Percentiles rank a stretch among this genome's conserved stretches.
These are phyloP conservation scores for Actinomortierella wolfii DNA, from an alignment of 371 early-diverging fungal species.

Conservation along the genomic window DNA sequence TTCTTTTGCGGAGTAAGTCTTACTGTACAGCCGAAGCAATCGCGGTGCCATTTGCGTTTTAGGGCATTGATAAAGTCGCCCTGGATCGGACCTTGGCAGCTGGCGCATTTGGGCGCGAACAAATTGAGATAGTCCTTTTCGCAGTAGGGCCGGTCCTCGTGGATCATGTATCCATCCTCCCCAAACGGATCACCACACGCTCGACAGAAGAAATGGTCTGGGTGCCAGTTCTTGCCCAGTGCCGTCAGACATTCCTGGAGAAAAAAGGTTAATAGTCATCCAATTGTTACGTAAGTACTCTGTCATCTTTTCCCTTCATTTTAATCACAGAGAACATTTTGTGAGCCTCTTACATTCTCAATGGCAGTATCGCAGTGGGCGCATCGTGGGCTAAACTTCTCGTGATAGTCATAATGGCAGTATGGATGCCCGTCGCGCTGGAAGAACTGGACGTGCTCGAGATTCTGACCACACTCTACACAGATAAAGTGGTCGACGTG, in stretches of 20 bases:
- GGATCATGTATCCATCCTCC: conserved; percentile 67
- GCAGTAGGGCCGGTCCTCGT: conserved; percentile 77
- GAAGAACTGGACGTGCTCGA: conserved; percentile 68
- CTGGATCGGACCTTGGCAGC: conserved; percentile 63
- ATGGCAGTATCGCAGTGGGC: conserved; percentile 70
- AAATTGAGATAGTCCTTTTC: conserved; percentile 67
- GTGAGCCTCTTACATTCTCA: conserved; percentile 54
- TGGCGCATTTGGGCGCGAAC: conserved; percentile 67
- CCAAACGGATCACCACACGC: conserved; percentile 72
- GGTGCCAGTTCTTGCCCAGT: conserved; percentile 72
- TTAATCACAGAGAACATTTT: neutral
- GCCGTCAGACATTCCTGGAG: conserved; percentile 61
- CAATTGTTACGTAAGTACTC: no score
- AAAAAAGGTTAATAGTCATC: neutral
- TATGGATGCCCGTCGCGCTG: conserved; percentile 66
- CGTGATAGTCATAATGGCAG: conserved; percentile 68
- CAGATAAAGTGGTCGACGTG: conserved; percentile 78
- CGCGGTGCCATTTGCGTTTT: conserved; percentile 69
- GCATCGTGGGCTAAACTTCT: conserved; percentile 68
- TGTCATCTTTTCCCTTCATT: no score
- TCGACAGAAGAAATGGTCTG: conserved; percentile 78
- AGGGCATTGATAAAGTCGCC: conserved; percentile 66
- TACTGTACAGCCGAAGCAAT: conserved; percentile 76
- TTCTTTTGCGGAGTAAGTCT: conserved; percentile 15
- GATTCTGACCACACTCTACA: conserved; percentile 59